Percentiles rank a stretch among this genome's conserved stretches.
Conservation (phyloP, 129 eudicot genomes). For the Saposhnikovia divaricata region DNA sequence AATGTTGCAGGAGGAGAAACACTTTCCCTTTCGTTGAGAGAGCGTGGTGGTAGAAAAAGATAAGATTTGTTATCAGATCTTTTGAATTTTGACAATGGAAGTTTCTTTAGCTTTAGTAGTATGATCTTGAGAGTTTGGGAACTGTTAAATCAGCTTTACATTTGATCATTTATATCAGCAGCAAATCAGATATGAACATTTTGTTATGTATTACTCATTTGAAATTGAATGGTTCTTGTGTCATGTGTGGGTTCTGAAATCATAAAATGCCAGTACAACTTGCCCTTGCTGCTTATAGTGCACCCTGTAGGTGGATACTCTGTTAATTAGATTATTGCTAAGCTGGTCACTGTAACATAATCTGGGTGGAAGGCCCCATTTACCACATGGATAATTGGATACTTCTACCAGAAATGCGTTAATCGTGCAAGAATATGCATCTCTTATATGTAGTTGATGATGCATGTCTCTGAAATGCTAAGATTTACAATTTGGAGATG, state of each 20-base stretch:
- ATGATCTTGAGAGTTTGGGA: not conserved
- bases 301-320: not conserved
- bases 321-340: not conserved
- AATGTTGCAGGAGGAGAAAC: slow-evolving; percentile 42
- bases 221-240: not conserved
- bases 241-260: not conserved
- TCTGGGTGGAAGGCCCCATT: no score
- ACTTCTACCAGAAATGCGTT: no score
- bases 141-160: not conserved
- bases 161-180: not conserved
- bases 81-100: slow-evolving; percentile 12
- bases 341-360: not conserved
- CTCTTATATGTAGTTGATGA: no score
- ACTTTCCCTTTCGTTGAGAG: slow-evolving; percentile 43
- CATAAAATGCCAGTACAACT: not conserved
- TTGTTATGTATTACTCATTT: not conserved
- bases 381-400: not conserved
- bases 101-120: not conserved
- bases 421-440: no score
- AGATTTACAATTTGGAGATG: no score
- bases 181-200: not conserved
- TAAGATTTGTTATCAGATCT: slow-evolving; percentile 8
- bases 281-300: not conserved
- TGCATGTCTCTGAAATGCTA: no score
- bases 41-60: slow-evolving; percentile 60